Percentiles rank a stretch among this genome's conserved stretches.
Evolutionary conservation across 1,139 yeast species (phyloP).

Genomic region (Zygosaccharomyces sapae): DNA sequence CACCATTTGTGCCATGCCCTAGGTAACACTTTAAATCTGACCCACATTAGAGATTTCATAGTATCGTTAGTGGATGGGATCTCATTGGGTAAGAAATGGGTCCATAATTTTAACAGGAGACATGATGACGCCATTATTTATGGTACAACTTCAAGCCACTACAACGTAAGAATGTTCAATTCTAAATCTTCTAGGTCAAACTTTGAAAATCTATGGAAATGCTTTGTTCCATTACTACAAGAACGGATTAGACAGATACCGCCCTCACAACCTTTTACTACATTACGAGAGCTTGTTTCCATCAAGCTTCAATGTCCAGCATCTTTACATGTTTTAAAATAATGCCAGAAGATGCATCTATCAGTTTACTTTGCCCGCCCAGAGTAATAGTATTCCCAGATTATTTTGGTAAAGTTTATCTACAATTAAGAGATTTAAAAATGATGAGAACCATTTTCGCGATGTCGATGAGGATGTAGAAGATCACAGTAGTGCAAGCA

Average conservation of each 20-base stretch:
- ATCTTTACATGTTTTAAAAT: slow-evolving; percentile 23
- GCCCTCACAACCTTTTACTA: slow-evolving; percentile 17
- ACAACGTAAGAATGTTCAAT: slow-evolving; percentile 17
- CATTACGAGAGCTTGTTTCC: slow-evolving; percentile 18
- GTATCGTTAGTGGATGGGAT: slow-evolving; percentile 14
- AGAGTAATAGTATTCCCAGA: slow-evolving; percentile 20
- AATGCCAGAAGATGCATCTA: slow-evolving; percentile 11
- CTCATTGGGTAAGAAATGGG: slow-evolving; percentile 27
- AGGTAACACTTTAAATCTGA: slow-evolving; percentile 23
- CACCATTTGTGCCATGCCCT: slow-evolving; percentile 17
- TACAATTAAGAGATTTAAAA: slow-evolving; percentile 9
- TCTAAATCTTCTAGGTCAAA: slow-evolving; percentile 22
- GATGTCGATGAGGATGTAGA: slow-evolving; percentile 10
- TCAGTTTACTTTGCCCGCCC: slow-evolving; percentile 15
- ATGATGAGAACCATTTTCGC: not conserved
- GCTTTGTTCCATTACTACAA: slow-evolving; percentile 22
- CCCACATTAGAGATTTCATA: slow-evolving; percentile 23
- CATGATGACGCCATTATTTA: slow-evolving; percentile 23
- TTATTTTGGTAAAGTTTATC: slow-evolving; percentile 14
- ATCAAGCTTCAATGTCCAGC: slow-evolving; percentile 21
- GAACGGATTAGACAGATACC: slow-evolving; percentile 11
- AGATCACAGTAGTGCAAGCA: slow-evolving; percentile 7
- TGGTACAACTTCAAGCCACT: slow-evolving; percentile 16
- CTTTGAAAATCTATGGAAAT: slow-evolving; percentile 20
- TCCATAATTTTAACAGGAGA: slow-evolving; percentile 24